Evolutionary conservation across 257 asterid species (phyloP).

Genomic region (Primulina eburnea): DNA sequence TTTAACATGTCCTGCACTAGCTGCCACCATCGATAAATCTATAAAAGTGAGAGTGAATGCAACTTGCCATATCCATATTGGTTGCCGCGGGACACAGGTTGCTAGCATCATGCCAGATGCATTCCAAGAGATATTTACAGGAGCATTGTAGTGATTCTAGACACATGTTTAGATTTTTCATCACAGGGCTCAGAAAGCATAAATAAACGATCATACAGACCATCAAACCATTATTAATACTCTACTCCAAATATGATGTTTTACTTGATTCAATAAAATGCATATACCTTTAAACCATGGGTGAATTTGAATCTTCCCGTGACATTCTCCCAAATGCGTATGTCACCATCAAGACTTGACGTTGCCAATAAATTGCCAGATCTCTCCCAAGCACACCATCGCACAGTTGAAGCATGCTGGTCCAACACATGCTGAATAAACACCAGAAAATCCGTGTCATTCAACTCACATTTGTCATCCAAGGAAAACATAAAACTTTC

Average conservation of each 20-base stretch:
- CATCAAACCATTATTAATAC: not conserved
- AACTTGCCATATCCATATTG: conserved; percentile 92
- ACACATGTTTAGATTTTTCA: conserved; percentile 3
- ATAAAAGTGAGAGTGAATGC: conserved; percentile 67
- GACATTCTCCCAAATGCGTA: conserved; percentile 72
- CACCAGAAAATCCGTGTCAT: not conserved
- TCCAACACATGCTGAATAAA: not conserved
- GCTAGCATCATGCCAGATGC: conserved; percentile 36
- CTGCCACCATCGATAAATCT: conserved; percentile 63
- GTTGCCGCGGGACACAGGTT: conserved; percentile 85
- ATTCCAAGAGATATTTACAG: conserved; percentile 36
- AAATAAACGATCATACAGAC: not conserved
- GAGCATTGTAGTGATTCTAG: conserved; percentile 92
- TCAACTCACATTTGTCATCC: no score
- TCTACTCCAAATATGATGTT: not conserved
- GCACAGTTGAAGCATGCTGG: conserved; percentile 38
- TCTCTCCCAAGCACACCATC: conserved; percentile 87
- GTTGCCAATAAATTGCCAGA: conserved; percentile 67
- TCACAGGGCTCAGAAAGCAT: conserved; percentile 3
- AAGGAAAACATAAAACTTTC: no score
- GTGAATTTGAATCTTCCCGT: conserved; percentile 59
- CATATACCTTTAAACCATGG: not conserved
- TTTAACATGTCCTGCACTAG: conserved; percentile 81
- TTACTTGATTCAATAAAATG: not conserved
- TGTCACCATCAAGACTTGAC: conserved; percentile 86